Base-by-base conservation (phyloP, 495 filamentous ascomycete species). In the Cetradonia linearis region DNA sequence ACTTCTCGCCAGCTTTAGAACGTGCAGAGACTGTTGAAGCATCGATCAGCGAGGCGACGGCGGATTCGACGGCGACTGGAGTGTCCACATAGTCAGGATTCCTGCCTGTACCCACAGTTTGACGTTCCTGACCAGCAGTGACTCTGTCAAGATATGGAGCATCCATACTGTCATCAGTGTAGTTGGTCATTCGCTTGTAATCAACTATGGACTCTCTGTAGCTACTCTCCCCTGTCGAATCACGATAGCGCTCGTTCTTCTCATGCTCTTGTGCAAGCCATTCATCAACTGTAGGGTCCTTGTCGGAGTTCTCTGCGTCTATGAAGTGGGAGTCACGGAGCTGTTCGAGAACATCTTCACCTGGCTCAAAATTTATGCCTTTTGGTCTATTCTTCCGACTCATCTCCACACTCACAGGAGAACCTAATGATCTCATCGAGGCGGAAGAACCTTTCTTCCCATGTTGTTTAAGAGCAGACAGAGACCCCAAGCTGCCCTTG, bases 31-130 rank as follows among this genome's bases (percentile, higher is more conserved):
- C 49, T n/a, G 84, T 77, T 3, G 90, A 92, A 10, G 85, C 86
- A 37, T 94, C 87, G 50, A 89, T 80, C 10, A 96, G 76, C 9
- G 89, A 94, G 13, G 91, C 91, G 37, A 95, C 91, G 27, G 85
- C 86, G 36, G 91, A 95, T 70, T 95, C 89, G 5, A 92, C 85
- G 8, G 78, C 86, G n/a, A 78, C 60, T 4, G 84, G 85, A 7
- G 78, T 80, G 54, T 87, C 83, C 2, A 91, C 78, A 67, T 87
- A 87, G 54, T 86, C 77, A 20, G 89, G 86, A 62, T 89, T 94
- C 40, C 60, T 65, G 11, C 59, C 54, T 20, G 84, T 81, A 36
- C 79, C 86, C 30, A 86, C 70, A 3, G 80, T 81, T 48, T 80
- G 79, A 25, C 95, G 82, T 53, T 85, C 79, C 62, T 87, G 86